Percentiles rank a stretch among this genome's conserved stretches.
Evolutionary conservation across 176 grass and related monocot species (phyloP).

Genomic region (Musa schizocarpa): DNA sequence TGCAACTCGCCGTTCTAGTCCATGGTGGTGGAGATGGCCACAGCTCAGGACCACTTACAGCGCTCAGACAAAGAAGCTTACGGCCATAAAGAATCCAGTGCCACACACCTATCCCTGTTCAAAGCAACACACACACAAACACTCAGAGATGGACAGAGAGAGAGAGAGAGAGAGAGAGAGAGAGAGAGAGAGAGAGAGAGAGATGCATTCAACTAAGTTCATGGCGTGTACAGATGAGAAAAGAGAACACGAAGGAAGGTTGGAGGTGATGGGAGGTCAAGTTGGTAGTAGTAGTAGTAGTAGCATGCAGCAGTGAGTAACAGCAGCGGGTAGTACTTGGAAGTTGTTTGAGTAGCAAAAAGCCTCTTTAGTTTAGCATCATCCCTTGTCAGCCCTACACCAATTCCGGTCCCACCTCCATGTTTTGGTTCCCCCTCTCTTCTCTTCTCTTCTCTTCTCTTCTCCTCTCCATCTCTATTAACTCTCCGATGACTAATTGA

Average conservation of each 20-base stretch:
- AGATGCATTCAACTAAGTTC: not conserved
- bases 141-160: not conserved
- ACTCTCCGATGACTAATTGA: too few species aligned
- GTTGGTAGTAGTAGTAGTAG: not conserved
- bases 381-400: slow-evolving; percentile 1
- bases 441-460: too few species aligned
- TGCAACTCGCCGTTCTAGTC: not conserved
- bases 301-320: not conserved
- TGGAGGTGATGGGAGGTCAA: too few species aligned
- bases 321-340: not conserved
- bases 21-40: not conserved
- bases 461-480: not conserved
- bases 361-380: slow-evolving; percentile 1
- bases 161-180: too few species aligned
- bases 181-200: not conserved
- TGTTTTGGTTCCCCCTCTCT: not conserved
- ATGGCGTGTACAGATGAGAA: not conserved
- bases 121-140: not conserved
- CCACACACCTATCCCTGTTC: not conserved
- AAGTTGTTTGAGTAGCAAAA: slow-evolving; percentile 1
- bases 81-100: slow-evolving; percentile 6
- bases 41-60: not conserved
- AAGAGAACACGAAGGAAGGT: not conserved
- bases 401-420: not conserved
- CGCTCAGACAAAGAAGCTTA: slow-evolving; percentile 3